These are phyloP conservation scores for Boletus holoroseus DNA, from an alignment of 1,284 basidiomycete genomes.

Conservation along the genomic window DNA sequence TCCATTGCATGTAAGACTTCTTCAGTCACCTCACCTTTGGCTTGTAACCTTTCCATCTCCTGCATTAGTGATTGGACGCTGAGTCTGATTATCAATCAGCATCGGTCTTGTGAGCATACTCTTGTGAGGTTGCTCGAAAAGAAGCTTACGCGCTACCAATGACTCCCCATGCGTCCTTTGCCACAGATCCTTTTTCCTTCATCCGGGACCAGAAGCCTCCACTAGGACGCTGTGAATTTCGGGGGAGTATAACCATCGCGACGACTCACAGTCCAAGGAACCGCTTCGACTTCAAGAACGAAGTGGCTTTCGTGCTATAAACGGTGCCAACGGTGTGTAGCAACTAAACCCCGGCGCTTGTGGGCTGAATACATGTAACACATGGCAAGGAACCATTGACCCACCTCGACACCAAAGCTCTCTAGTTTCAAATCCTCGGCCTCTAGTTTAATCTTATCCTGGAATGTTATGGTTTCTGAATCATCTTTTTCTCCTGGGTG, in stretches of 20 bases:
- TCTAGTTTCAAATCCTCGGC: conserved; percentile 97
- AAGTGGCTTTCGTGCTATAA: conserved; percentile 90
- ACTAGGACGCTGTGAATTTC: conserved; percentile 39
- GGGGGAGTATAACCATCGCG: conserved; percentile 10
- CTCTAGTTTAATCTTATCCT: conserved; percentile 75
- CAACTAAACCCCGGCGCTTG: conserved; percentile 40
- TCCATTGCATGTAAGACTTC: conserved; percentile 85
- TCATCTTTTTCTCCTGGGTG: conserved; percentile 84
- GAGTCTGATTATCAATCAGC: conserved; percentile 14
- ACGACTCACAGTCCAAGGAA: conserved; percentile 78
- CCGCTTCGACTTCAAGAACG: conserved; percentile 87
- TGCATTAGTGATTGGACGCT: conserved; percentile 45
- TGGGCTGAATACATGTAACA: conserved; percentile 6
- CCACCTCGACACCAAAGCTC: conserved; percentile 94
- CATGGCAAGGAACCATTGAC: conserved; percentile 14
- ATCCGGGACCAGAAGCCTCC: conserved; percentile 91
- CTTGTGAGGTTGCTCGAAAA: conserved; percentile 24
- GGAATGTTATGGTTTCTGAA: conserved; percentile 75
- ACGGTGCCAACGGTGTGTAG: conserved; percentile 84
- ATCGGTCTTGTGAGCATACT: conserved; percentile 1
- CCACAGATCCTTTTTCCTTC: conserved; percentile 90
- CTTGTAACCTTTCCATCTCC: conserved; percentile 89
- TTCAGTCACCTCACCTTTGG: conserved; percentile 79
- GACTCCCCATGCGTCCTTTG: conserved; percentile 92
- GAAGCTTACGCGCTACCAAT: conserved; percentile 79